Evolutionary conservation across 352 stramenopile species (phyloP), one percentile per base, ranked within the genome.

Genomic region (Pythium biforme): DNA sequence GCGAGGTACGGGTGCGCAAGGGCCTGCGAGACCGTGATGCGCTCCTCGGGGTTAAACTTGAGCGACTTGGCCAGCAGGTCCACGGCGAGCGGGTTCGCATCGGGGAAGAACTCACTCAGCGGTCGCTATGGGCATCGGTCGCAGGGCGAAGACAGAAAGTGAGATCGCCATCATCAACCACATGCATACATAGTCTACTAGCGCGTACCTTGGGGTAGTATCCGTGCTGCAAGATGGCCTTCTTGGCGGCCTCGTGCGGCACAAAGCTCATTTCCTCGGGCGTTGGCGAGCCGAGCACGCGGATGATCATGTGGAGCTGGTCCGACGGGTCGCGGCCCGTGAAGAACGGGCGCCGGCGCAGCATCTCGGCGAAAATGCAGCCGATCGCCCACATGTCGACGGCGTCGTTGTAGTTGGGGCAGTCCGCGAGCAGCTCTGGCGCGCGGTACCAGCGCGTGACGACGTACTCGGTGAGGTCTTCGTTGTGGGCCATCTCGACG

Each of bases 291-390:
- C 97, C 97, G 48, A 99, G 77, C 59, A 92, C 82, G 37, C 81
- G 80, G 50, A 92, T 85, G 59, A 95, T 95, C 74, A 89, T 92
- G 66, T 93, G 79, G 26, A 95, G 66, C 55, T 95, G 85, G 56
- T 95, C 83, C 20, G 83, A 89, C n/a, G 81, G 82, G 62, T 95
- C 81, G 29, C 81, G 62, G 3, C 86, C 86, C 11, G 82, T 92
- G 67, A 95, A 93, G 62, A 93, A 94, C 2, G 84, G 96, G 54
- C 98, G 98, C 49, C 97, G 84, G n/a, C 86, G 80, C 46, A 99
- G 85, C 67, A 99, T 95, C 75, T 99, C 98, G 27, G 95, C 98
- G 72, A 99, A 99, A 74, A 99, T 99, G 74, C 98, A 99, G 9
- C 97, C 98, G 26, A 99, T 88, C 51, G 86, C 90, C 95, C 95